Evolutionary conservation across 129 eudicot genomes (phyloP).

Genomic region (Flaveria linearis): DNA sequence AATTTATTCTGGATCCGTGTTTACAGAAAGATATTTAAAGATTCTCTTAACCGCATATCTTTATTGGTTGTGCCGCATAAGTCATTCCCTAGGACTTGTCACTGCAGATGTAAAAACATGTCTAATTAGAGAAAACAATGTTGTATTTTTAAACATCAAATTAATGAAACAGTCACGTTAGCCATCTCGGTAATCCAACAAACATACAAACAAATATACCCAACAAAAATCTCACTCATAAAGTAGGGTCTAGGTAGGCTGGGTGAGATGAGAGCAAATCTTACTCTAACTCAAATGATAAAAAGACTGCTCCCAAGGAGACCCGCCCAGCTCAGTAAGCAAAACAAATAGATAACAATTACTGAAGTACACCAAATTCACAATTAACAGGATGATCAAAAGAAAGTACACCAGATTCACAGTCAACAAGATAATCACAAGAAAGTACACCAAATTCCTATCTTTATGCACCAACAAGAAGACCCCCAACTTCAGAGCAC

Average conservation of each 20-base stretch:
- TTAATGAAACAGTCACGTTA: neutral
- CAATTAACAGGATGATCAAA: too few species aligned
- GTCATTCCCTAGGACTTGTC: conserved; percentile 1
- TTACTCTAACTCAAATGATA: too few species aligned
- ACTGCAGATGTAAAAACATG: conserved; percentile 24
- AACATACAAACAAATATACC: neutral
- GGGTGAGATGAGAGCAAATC: too few species aligned
- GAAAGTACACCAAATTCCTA: neutral
- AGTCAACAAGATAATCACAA: neutral
- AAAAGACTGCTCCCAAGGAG: too few species aligned
- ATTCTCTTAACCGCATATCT: neutral
- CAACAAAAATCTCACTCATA: too few species aligned
- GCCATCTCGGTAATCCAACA: neutral
- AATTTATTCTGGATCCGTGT: neutral
- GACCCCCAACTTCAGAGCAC: neutral
- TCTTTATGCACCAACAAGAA: neutral
- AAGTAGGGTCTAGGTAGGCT: too few species aligned
- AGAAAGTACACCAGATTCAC: too few species aligned
- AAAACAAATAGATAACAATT: too few species aligned
- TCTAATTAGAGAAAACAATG: neutral
- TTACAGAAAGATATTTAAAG: neutral
- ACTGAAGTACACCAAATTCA: too few species aligned
- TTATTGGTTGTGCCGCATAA: neutral
- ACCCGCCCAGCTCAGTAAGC: too few species aligned
- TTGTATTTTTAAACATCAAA: neutral